Conservation (phyloP, 352 stramenopile genomes). For the Globisporangium orthogonon region DNA sequence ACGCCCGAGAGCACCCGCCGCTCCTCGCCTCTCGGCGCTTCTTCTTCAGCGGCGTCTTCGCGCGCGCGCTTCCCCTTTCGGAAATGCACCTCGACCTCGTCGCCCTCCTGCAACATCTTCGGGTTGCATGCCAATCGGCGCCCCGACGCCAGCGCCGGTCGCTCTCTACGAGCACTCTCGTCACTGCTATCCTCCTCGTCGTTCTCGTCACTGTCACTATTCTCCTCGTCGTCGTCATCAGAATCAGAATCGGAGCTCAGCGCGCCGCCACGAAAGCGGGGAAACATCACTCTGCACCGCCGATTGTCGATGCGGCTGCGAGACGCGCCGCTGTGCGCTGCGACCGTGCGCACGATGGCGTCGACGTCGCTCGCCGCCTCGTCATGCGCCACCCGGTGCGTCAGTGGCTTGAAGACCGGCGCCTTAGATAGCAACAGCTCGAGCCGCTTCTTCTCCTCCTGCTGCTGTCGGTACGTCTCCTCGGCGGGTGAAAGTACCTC, state of each 20-base stretch:
- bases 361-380: slow-evolving; percentile 34
- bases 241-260: slow-evolving; percentile 9
- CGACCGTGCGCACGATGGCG: slow-evolving; percentile 23
- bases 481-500: slow-evolving; percentile 19
- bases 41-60: slow-evolving; percentile 5
- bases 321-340: not conserved
- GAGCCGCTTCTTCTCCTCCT: slow-evolving; percentile 52
- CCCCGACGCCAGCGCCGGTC: not conserved
- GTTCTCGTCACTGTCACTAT: slow-evolving; percentile 5
- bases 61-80: not conserved
- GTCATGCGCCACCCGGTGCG: slow-evolving; percentile 21
- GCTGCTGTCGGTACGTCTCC: slow-evolving; percentile 25
- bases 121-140: slow-evolving; percentile 38
- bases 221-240: slow-evolving; percentile 17
- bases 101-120: slow-evolving; percentile 48
- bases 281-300: slow-evolving; percentile 2
- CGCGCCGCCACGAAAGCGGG: not conserved
- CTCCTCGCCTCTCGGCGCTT: slow-evolving; percentile 2
- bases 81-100: slow-evolving; percentile 37
- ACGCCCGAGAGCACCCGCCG: slow-evolving; percentile 29
- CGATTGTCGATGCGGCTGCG: not conserved
- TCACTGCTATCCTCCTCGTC: slow-evolving; percentile 5
- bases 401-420: slow-evolving; percentile 42
- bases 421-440: slow-evolving; percentile 38
- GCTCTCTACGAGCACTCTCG: too few species aligned